A percentile compares a stretch with the other conserved stretches of the same genome.
These are phyloP conservation scores for Grosmannia clavigera DNA, from an alignment of 2,329 filamentous ascomycete species.

Conservation along the genomic window DNA sequence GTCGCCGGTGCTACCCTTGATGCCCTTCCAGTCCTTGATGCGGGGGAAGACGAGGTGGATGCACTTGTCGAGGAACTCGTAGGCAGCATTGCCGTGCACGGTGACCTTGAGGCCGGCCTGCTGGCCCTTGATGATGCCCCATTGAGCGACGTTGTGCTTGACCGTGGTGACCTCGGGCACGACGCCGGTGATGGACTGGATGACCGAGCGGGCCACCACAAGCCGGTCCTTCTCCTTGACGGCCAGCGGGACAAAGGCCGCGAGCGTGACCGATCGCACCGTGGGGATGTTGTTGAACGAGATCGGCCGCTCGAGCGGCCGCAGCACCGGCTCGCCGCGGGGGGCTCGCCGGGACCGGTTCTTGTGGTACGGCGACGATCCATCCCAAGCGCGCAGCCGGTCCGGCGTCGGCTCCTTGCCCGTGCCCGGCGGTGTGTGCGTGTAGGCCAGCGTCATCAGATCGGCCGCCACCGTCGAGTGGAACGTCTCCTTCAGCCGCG, in stretches of 20 bases:
- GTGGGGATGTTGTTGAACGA: slow-evolving; percentile 78
- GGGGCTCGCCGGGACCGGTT: slow-evolving; percentile 78
- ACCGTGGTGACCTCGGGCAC: slow-evolving; percentile 58
- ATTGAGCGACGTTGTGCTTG: slow-evolving; percentile 59
- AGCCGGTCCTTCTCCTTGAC: slow-evolving; percentile 61
- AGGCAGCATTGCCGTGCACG: slow-evolving; percentile 67
- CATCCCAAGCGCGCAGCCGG: slow-evolving; percentile 75
- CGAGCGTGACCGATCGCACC: slow-evolving; percentile 68
- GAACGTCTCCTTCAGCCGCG: slow-evolving; percentile 83
- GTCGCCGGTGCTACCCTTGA: slow-evolving; percentile 60
- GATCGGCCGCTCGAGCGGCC: slow-evolving; percentile 59
- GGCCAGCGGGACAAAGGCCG: slow-evolving; percentile 60
- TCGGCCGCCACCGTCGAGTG: slow-evolving; percentile 76
- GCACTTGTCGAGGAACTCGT: slow-evolving; percentile 82
- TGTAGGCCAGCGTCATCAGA: slow-evolving; percentile 78
- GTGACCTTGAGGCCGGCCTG: slow-evolving; percentile 66
- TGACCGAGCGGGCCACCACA: slow-evolving; percentile 68
- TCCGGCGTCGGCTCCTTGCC: slow-evolving; percentile 38
- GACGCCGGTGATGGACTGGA: slow-evolving; percentile 77
- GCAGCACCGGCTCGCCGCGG: slow-evolving; percentile 61
- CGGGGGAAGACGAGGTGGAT: slow-evolving; percentile 83
- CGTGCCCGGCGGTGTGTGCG: slow-evolving; percentile 71
- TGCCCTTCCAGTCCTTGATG: slow-evolving; percentile 90
- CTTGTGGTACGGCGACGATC: slow-evolving; percentile 85
- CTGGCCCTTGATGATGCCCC: slow-evolving; percentile 60